Conservation (phyloP, 2,329 filamentous ascomycete genomes). For the Colletotrichum tropicicola region DNA sequence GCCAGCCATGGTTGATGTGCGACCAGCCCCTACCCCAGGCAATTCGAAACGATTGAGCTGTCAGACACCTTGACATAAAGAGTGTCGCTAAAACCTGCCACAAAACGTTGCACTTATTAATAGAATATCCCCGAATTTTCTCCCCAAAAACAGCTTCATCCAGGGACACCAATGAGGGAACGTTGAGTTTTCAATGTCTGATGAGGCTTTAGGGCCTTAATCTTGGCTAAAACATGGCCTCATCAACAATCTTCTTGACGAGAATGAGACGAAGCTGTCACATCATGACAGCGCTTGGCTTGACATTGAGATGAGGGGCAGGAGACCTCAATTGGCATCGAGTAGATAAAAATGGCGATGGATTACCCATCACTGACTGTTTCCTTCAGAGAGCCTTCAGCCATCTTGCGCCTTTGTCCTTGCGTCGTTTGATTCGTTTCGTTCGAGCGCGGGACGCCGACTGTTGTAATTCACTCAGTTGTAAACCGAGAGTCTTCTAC, state of each 20-base stretch:
- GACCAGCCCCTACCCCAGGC: neutral
- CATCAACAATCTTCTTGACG: neutral
- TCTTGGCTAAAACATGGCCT: conserved; percentile 20
- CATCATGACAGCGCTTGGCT: neutral
- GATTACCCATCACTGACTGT: neutral
- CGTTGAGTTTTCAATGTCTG: neutral
- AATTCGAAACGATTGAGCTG: conserved; percentile 13
- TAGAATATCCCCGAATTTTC: neutral
- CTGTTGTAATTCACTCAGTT: neutral
- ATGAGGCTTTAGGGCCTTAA: neutral
- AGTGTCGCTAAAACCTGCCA: conserved; percentile 17
- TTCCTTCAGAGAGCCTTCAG: neutral
- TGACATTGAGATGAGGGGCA: neutral
- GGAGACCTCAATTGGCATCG: too few species aligned
- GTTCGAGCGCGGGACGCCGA: conserved; percentile 8
- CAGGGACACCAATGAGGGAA: neutral
- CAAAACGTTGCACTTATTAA: conserved; percentile 1
- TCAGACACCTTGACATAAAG: neutral
- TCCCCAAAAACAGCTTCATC: neutral
- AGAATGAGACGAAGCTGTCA: conserved; percentile 3
- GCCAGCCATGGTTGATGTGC: neutral
- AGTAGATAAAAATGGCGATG: neutral
- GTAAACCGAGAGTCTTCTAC: neutral
- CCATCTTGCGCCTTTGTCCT: neutral
- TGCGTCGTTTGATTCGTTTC: neutral